These are phyloP conservation scores for Xylariaceae sp. DNA, from an alignment of 2,329 filamentous ascomycete species.

Conservation along the genomic window DNA sequence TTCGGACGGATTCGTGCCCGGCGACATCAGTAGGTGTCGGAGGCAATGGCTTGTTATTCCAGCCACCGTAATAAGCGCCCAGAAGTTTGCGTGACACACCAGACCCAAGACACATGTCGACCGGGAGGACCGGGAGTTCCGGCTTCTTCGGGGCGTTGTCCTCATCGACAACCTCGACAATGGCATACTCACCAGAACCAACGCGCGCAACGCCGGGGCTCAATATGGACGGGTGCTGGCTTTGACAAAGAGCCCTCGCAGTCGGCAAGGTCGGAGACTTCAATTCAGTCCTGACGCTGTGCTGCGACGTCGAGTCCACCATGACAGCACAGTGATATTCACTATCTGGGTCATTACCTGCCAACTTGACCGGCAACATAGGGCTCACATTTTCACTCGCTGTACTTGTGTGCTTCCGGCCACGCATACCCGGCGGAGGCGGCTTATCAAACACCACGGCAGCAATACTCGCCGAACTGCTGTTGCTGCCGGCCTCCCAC, in stretches of 20 bases:
- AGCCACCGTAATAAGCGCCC: too few species aligned
- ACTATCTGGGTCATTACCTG: background rate
- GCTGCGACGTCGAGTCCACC: background rate
- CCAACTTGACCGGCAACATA: too few species aligned
- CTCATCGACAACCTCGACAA: background rate
- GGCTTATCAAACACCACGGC: slow-evolving; percentile 12
- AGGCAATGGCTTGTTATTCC: too few species aligned
- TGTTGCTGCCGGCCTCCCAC: slow-evolving; percentile 6
- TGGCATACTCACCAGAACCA: background rate
- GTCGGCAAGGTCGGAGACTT: background rate
- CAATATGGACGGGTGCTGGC: background rate
- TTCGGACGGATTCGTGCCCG: too few species aligned
- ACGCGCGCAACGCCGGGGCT: background rate
- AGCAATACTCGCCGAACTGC: slow-evolving; percentile 8
- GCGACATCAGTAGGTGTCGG: too few species aligned
- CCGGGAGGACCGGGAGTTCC: background rate
- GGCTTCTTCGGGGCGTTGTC: background rate
- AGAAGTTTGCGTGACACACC: background rate
- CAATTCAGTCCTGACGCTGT: background rate
- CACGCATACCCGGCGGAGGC: slow-evolving; percentile 7
- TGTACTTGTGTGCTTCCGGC: background rate
- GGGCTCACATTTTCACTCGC: background rate
- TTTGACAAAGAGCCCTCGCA: slow-evolving; percentile 2
- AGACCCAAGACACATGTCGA: background rate
- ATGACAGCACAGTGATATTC: background rate